Evolutionary conservation across 2,329 filamentous ascomycete genomes (phyloP).

Genomic region (Acarospora socialis): DNA sequence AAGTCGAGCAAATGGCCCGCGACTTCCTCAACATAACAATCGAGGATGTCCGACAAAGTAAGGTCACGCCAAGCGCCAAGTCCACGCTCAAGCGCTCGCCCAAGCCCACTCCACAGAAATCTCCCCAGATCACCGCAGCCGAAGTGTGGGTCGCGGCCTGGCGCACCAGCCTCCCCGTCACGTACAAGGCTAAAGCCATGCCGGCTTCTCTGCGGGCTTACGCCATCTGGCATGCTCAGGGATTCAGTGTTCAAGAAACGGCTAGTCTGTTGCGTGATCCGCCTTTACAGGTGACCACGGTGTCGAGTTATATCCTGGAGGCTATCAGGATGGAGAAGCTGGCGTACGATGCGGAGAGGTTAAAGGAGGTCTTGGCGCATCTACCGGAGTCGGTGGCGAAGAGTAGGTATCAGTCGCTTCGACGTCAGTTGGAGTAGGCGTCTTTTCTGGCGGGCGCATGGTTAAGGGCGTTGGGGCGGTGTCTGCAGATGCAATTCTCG

Average conservation of each 20-base stretch:
- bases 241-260: slow-evolving; percentile 35
- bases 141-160: slow-evolving; percentile 14
- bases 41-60: slow-evolving; percentile 6
- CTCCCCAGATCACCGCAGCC: slow-evolving; percentile 15
- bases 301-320: slow-evolving; percentile 45
- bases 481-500: no score
- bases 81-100: neutral
- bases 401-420: no score
- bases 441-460: no score
- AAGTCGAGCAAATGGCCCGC: slow-evolving; percentile 6
- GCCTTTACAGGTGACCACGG: slow-evolving; percentile 42
- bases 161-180: slow-evolving; percentile 9
- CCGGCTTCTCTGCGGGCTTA: slow-evolving; percentile 40
- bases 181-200: slow-evolving; percentile 10
- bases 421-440: no score
- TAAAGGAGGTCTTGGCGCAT: no score
- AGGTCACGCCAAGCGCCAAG: neutral
- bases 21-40: slow-evolving; percentile 6
- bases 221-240: slow-evolving; percentile 45
- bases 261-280: slow-evolving; percentile 45
- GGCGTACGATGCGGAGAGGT: slow-evolving; percentile 33
- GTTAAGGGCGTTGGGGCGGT: no score
- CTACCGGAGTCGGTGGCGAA: no score
- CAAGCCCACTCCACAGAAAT: slow-evolving; percentile 5
- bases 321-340: slow-evolving; percentile 39